Conservation (phyloP, 164 flowering plant species). For the Kingdonia uniflora region DNA sequence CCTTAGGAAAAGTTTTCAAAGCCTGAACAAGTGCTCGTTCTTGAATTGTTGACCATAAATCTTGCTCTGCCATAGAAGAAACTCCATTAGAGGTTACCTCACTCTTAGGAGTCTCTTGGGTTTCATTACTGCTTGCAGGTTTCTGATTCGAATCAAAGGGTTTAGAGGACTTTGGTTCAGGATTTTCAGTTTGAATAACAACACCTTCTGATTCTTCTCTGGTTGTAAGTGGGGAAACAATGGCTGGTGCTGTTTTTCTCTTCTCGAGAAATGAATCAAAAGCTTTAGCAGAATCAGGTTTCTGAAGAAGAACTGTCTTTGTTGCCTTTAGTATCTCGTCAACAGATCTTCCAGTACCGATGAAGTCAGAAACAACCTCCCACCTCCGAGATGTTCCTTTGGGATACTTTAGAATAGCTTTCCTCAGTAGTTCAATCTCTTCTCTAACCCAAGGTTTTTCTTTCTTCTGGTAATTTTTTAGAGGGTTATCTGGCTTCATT, state of each 20-base stretch:
- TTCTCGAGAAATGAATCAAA: conserved; percentile 92
- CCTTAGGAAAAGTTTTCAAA: conserved; percentile 49
- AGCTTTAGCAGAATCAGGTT: conserved; percentile 81
- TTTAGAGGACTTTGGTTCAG: conserved; percentile 8
- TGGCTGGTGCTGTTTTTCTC: conserved; percentile 66
- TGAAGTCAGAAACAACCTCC: conserved; percentile 91
- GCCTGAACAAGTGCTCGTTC: conserved; percentile 51
- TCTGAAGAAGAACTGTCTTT: conserved; percentile 90
- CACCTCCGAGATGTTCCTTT: conserved; percentile 94
- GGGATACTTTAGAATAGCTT: conserved; percentile 58
- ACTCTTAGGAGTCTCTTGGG: conserved; percentile 18
- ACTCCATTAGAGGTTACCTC: conserved; percentile 19
- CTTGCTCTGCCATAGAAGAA: conserved; percentile 47
- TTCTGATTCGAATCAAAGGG: conserved; percentile 9
- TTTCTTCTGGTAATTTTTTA: conserved; percentile 27
- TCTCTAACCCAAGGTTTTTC: conserved; percentile 54
- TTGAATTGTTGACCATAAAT: conserved; percentile 61
- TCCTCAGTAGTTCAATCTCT: conserved; percentile 72
- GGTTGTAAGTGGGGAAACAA: conserved; percentile 70
- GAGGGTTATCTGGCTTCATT: conserved; percentile 12
- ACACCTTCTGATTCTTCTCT: conserved; percentile 51
- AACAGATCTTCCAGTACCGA: conserved; percentile 87
- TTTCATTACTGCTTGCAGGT: conserved; percentile 23
- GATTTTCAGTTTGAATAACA: conserved; percentile 8
- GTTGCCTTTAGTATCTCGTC: conserved; percentile 92